Percentiles rank a stretch among this genome's conserved stretches.
Evolutionary conservation across 148 eudicot genomes (phyloP).

Genomic region (Vaccinium corymbosum): DNA sequence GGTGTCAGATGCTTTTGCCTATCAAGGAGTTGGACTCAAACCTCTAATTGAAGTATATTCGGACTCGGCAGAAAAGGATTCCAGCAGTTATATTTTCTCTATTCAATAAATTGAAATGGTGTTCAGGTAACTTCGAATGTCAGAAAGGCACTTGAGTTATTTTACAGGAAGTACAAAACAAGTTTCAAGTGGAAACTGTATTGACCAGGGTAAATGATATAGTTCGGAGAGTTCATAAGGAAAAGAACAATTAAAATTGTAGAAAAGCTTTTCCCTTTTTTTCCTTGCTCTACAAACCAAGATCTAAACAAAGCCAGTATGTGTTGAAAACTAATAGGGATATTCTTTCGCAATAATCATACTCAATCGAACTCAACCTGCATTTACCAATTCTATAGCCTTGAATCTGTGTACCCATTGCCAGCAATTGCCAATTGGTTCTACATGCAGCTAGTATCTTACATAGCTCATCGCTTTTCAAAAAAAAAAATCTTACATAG

Average conservation of each 20-base stretch:
- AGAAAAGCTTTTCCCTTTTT: neutral
- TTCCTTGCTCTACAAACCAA: neutral
- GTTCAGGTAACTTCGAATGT: neutral
- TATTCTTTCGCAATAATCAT: neutral
- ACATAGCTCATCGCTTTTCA: neutral
- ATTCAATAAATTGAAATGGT: neutral
- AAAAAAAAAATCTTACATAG: neutral
- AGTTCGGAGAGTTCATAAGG: neutral
- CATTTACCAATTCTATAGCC: neutral
- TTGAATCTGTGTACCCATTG: neutral
- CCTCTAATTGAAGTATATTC: neutral
- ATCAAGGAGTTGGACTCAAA: neutral
- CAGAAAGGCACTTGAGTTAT: neutral
- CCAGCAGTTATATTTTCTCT: neutral
- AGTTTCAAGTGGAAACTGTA: neutral
- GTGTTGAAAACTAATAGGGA: neutral
- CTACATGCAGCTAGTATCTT: neutral
- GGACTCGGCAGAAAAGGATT: neutral
- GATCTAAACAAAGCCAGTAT: neutral
- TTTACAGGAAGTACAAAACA: neutral
- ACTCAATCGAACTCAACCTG: neutral
- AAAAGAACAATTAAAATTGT: neutral
- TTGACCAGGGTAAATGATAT: neutral
- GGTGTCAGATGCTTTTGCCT: neutral
- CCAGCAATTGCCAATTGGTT: neutral